phyloP scores from a whole-genome alignment of 1,284 basidiomycete genomes.

The Ganoderma leucocontextum region DNA sequence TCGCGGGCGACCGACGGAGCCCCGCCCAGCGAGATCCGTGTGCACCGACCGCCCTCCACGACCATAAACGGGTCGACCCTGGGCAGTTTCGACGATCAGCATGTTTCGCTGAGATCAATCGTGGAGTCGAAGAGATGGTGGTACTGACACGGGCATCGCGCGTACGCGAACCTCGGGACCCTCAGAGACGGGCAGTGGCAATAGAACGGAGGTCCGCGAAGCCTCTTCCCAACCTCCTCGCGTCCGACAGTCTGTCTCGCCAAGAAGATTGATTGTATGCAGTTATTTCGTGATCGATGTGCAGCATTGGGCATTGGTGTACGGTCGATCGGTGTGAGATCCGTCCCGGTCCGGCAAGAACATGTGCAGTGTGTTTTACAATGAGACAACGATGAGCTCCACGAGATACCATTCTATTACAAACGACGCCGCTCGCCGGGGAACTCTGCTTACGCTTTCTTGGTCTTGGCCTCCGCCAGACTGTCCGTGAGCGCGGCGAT shows the following conservation, averaged over 20 bases:
- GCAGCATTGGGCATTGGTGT: background rate
- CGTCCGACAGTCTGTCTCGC: constrained; percentile 6
- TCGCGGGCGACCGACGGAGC: constrained; percentile 32
- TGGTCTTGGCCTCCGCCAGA: constrained; percentile 59
- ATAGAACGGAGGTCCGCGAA: constrained; percentile 30
- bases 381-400: constrained; percentile 26
- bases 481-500: constrained; percentile 72
- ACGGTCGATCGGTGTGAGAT: background rate
- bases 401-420: constrained; percentile 29
- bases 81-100: constrained; percentile 17
- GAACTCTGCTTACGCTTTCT: constrained; percentile 41
- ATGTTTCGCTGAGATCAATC: constrained; percentile 26
- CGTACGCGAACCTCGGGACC: background rate
- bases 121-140: background rate
- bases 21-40: constrained; percentile 19
- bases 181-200: constrained; percentile 35
- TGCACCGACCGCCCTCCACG: background rate
- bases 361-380: constrained; percentile 14
- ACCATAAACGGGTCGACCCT: constrained; percentile 9
- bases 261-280: too few relatives aligned
- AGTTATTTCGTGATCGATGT: background rate
- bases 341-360: background rate
- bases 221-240: constrained; percentile 4
- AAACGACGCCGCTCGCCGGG: constrained; percentile 16
- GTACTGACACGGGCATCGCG: background rate